Evolutionary conservation across 108 stramenopile genomes (phyloP), one percentile per base, ranked within the genome.

Genomic region (Asterionellopsis glacialis): DNA sequence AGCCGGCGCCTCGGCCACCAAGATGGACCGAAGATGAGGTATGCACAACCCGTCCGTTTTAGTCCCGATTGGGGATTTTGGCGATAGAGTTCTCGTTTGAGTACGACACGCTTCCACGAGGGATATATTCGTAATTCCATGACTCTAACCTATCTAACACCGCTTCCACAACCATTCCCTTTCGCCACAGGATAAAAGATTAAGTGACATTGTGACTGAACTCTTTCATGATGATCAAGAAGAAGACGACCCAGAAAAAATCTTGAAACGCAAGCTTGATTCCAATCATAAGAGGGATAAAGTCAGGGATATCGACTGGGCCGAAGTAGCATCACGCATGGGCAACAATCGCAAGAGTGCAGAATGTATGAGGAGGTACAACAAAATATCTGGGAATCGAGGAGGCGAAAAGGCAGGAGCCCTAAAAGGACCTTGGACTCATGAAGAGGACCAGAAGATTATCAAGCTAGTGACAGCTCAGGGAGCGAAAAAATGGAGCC

Each of bases 381-480:
- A 43, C 16, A 63, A 63, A 23, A 11, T 63, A 26, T 28, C 47
- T 9, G 61, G 61, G 7, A 14, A 39, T 12, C 41, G 61, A 39
- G 21, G 19, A 18, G 14, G 25, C 10, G 61, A 63, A 63, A 57
- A 57, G 56, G 26, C 56, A 41, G 56, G 16, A 19, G 56, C 56
- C 2, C 16, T 87, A 39, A 90, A 87, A 57, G 91, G 80, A 45
- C 84, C 81, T 40, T 98, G 97, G 97, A 94, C 95, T 1, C 74
- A 75, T 51, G 93, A 85, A 26, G 97, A 98, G 65, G 97, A 98
- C 65, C 71, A 49, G 6, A 69, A 84, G 40, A 80, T 97, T 21
- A 61, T 81, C 14, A 62, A 80, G 57, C 87, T 87, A 4, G 88
- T 90, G 1, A 67, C 63, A n/a, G 68, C 70, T 33, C 51, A 79